Base-by-base conservation (phyloP, 2,329 filamentous ascomycete genomes). In the Alternaria sp. region DNA sequence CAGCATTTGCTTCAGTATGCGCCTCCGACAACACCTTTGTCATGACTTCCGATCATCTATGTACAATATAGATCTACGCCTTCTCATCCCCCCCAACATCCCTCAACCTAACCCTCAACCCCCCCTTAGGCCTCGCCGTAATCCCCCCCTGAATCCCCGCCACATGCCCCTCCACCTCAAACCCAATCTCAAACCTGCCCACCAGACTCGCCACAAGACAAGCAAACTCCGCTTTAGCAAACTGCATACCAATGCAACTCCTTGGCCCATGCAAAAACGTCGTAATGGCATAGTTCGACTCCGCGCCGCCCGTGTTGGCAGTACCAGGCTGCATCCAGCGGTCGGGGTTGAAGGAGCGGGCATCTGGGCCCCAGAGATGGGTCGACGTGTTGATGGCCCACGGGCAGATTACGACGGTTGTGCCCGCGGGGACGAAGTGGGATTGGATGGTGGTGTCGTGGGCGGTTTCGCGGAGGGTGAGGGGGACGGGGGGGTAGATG, bases 191-290 rank as follows among this genome's bases (percentile, higher is more conserved):
- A 78, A 96, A 97, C 40, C 87, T 85, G 1, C 93, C 93, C 5
- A 95, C 86, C 85, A 91, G 89, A 9, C 88, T 86, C 21, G 93
- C 93, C 50, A 97, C 76, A 66, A 97, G 81, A 75, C 91, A 95
- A 9, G 92, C 93, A 79, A 97, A 92, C 83, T 97, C 95, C 1
- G 90, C 88, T 76, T 89, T 90, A 0, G 94, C 91, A 80, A 97
- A 97, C 3, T 85, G 84, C 78, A 90, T 87, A 0, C 93, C 94
- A 70, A 97, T 97, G 76, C 94, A 97, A 74, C 90, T 91, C 57
- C 93, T 84, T 2, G 93, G 93, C 0, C 94, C 94, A 76, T 97
- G 93, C 62, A 97, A 79, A 80, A 97, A 97, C 0, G 92, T 95
- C 80, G 95, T 77, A 72, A 91, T 90, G 1, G 90, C 87, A 76